phyloP scores from a whole-genome alignment of 164 flowering plant genomes.

The Berberis vulgaris region DNA sequence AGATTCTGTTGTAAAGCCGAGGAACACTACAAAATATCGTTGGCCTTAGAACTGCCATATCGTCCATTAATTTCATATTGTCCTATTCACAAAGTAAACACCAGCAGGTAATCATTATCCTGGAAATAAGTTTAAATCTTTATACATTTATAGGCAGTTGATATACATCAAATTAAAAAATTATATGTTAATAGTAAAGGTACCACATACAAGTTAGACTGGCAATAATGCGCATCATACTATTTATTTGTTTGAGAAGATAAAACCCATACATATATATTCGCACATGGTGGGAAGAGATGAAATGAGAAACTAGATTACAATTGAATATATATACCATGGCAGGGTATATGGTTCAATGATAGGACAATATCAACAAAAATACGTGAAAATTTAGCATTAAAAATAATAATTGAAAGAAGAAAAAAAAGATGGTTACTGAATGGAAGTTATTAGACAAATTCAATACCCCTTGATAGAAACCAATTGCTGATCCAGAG shows the following conservation, averaged over 20 bases:
- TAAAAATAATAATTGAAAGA: too few relatives aligned
- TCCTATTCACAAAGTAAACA: slow-evolving; percentile 43
- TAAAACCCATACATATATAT: too few relatives aligned
- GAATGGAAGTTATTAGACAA: not conserved
- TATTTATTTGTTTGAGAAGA: too few relatives aligned
- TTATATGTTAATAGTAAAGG: too few relatives aligned
- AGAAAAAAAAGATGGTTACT: not conserved
- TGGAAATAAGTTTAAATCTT: not conserved
- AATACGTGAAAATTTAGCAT: too few relatives aligned
- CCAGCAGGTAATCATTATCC: not conserved
- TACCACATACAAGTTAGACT: too few relatives aligned
- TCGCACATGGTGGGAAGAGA: too few relatives aligned
- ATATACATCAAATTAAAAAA: too few relatives aligned
- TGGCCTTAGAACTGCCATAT: slow-evolving; percentile 80
- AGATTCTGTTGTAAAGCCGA: slow-evolving; percentile 84
- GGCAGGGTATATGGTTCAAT: not conserved
- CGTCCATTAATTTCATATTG: slow-evolving; percentile 92
- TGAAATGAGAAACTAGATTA: too few relatives aligned
- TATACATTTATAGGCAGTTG: not conserved
- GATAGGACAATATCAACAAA: not conserved
- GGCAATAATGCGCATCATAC: too few relatives aligned
- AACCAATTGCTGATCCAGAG: slow-evolving; percentile 83
- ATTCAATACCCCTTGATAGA: slow-evolving; percentile 86
- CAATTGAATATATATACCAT: too few relatives aligned
- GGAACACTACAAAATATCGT: slow-evolving; percentile 95